phyloP scores from a whole-genome alignment of 2,329 filamentous ascomycete species.

The Davidsoniella australis region DNA sequence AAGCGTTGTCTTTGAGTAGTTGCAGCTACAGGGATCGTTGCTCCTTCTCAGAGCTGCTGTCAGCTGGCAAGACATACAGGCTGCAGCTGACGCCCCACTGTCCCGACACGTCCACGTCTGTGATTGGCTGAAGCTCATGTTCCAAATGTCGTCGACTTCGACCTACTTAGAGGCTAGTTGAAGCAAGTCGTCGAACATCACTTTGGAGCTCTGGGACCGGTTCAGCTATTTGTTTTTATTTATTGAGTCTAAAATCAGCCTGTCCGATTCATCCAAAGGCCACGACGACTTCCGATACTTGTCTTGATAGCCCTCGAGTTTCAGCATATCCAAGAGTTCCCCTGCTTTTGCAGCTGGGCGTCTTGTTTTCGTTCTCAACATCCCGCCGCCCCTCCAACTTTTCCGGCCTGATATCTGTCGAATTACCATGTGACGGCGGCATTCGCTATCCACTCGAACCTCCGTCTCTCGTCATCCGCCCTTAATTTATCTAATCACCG shows the following conservation, averaged over 20 bases:
- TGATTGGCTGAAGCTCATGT: no score
- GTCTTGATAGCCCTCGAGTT: no score
- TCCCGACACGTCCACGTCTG: no score
- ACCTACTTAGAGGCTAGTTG: no score
- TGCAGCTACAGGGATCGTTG: not conserved
- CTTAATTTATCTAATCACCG: not conserved
- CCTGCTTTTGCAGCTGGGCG: no score
- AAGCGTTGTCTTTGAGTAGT: not conserved
- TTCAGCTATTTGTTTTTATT: no score
- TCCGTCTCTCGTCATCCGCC: not conserved
- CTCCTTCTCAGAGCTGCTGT: not conserved
- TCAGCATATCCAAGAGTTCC: no score
- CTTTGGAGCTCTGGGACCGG: not conserved
- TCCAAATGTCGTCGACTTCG: no score
- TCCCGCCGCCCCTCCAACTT: not conserved
- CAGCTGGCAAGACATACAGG: not conserved
- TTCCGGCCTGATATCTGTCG: not conserved
- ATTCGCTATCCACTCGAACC: not conserved
- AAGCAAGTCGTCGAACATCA: not conserved
- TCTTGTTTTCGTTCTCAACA: not conserved
- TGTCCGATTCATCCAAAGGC: no score
- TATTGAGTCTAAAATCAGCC: no score
- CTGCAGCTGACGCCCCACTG: no score
- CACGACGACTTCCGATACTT: no score
- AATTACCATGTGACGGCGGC: slow-evolving; percentile 6